Evolutionary conservation across 208 protist genomes (phyloP).

Genomic region (Porcisia deanei): DNA sequence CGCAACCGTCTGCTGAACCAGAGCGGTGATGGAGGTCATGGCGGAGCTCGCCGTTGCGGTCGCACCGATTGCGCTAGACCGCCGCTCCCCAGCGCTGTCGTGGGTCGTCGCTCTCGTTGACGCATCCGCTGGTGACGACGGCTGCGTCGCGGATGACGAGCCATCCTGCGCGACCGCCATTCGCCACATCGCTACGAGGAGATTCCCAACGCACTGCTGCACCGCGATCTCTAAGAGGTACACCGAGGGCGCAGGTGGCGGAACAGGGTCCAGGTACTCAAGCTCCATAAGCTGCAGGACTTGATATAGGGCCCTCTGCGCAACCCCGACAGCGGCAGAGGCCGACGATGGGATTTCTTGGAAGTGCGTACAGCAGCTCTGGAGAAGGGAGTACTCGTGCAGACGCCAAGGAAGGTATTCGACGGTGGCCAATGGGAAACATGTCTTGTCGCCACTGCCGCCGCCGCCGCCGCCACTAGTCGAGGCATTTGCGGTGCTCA

Average conservation of each 20-base stretch:
- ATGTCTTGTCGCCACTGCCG: conserved; percentile 8
- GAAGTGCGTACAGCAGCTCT: conserved; percentile 50
- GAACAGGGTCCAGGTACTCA: conserved; percentile 72
- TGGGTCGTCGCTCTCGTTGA: neutral
- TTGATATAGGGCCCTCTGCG: conserved; percentile 45
- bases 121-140: neutral
- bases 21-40: neutral
- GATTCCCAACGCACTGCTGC: conserved; percentile 33
- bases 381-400: conserved; percentile 65
- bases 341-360: conserved; percentile 17
- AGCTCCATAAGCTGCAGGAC: conserved; percentile 66
- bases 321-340: conserved; percentile 44
- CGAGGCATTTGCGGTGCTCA: neutral
- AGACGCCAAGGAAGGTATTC: conserved; percentile 76
- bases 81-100: neutral
- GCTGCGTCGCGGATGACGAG: neutral
- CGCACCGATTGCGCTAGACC: neutral
- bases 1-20: conserved; percentile 2
- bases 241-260: conserved; percentile 46
- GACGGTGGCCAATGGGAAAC: conserved; percentile 65
- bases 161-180: conserved; percentile 15
- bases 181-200: conserved; percentile 26
- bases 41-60: neutral
- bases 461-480: neutral
- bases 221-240: conserved; percentile 41